Base-by-base conservation (phyloP, 805 yeast species). In the Blastobotrys mokoenaii region DNA sequence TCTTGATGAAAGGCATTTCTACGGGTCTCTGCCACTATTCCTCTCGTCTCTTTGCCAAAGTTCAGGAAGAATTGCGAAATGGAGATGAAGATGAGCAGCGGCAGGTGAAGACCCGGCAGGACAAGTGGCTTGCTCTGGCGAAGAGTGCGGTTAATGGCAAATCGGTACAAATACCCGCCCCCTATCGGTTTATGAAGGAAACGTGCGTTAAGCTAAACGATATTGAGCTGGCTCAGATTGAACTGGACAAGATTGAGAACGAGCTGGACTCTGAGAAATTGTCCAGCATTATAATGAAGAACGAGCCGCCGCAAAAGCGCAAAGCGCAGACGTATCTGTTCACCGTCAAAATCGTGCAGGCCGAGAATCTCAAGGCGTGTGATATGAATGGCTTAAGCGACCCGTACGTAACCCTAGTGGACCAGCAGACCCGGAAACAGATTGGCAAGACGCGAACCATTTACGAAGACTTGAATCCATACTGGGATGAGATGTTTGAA, bases 401-500 rank as follows among this genome's bases (percentile, higher is more conserved):
- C 51, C 73, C 86, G 0, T 79, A 79, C 52, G 80, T 82, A 1
- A 76, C 85, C 0, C 56, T 86, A 12, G 68, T 76, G 4, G 87
- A 83, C 54, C 72, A 80, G 3, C 63, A 62, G 33, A 70, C 70
- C 2, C 69, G 76, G 33, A 70, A 66, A 43, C 77, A 78, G 25
- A 66, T 84, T 30, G 89, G 83, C 2, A 79, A 76, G 49, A 89
- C 97, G 0, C 70, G 84, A 53, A 73, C 80, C 0, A 68, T 84
- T 3, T 68, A 71, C 27, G 76, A 76, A 44, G 76, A 80, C 3
- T 65, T 74, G 30, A 78, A 79, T 54, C 96, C 97, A 0, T 76
- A 73, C 12, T 90, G 94, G 94, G 84, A 85, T 55, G 96, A 89
- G 65, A 84, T 83, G 46, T 85, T 87, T 59, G 95, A 87, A 60